These are phyloP conservation scores for Zasmidium cellare DNA, from an alignment of 2,329 filamentous ascomycete species.

Conservation along the genomic window DNA sequence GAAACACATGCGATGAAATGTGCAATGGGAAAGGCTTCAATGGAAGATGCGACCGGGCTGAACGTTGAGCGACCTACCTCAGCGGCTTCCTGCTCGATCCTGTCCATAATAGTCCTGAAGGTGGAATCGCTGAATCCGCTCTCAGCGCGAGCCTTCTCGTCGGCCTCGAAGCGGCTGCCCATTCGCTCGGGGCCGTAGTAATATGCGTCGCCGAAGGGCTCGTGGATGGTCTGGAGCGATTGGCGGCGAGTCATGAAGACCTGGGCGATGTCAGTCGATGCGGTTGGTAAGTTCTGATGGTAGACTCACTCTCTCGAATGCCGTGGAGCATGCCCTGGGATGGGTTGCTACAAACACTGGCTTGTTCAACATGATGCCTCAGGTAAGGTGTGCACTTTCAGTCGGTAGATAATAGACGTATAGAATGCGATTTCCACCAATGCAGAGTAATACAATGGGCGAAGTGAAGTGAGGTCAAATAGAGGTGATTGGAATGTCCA, in stretches of 20 bases:
- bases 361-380: conserved; percentile 62
- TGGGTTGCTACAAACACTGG: conserved; percentile 93
- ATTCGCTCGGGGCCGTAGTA: conserved; percentile 93
- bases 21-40: background rate
- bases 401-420: background rate
- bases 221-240: conserved; percentile 79
- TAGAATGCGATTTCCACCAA: background rate
- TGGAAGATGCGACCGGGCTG: conserved; percentile 10
- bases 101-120: conserved; percentile 74
- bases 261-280: conserved; percentile 46
- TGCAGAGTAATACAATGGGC: background rate
- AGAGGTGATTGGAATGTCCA: background rate
- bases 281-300: conserved; percentile 4
- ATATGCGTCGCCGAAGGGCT: conserved; percentile 95
- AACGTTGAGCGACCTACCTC: conserved; percentile 59
- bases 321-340: conserved; percentile 91
- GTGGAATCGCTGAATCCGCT: conserved; percentile 71
- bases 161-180: conserved; percentile 73
- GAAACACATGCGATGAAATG: background rate
- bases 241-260: conserved; percentile 95
- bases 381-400: background rate
- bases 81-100: conserved; percentile 68
- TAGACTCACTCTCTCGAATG: conserved; percentile 81
- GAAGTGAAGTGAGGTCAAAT: background rate
- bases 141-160: conserved; percentile 54